These are phyloP conservation scores for Mycena galericulata DNA, from an alignment of 768 basidiomycete species.

Conservation along the genomic window DNA sequence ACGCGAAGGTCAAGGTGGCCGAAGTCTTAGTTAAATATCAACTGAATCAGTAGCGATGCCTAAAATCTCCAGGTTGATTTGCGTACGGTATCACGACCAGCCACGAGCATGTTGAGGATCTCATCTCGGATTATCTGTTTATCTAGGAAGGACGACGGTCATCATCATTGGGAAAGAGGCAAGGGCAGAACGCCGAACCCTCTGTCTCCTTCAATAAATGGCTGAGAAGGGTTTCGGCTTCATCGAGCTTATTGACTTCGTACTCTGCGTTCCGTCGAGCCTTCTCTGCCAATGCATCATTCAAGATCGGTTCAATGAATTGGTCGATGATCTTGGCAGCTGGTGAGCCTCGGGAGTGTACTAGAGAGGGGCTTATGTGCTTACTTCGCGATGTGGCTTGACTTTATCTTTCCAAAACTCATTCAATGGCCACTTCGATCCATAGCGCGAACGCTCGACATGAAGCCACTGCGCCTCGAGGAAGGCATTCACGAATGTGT, in stretches of 20 bases:
- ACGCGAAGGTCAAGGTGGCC: constrained; percentile 47
- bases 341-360: neutral
- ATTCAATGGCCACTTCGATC: constrained; percentile 56
- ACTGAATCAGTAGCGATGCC: neutral
- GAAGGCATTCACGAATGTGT: constrained; percentile 56
- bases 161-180: constrained; percentile 1
- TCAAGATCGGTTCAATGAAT: constrained; percentile 63
- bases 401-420: constrained; percentile 59
- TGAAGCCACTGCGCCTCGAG: constrained; percentile 48
- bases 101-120: constrained; percentile 38
- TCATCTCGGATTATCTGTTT: constrained; percentile 37
- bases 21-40: constrained; percentile 44
- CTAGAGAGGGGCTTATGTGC: neutral
- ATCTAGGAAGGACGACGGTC: constrained; percentile 29
- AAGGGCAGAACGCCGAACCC: constrained; percentile 40
- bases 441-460: constrained; percentile 49
- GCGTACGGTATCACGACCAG: constrained; percentile 47
- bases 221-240: constrained; percentile 56
- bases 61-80: neutral
- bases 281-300: constrained; percentile 54
- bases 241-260: constrained; percentile 23
- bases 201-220: constrained; percentile 57
- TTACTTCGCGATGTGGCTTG: constrained; percentile 27
- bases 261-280: constrained; percentile 25
- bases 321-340: constrained; percentile 52